Percentiles rank a stretch among this genome's conserved stretches.
These are phyloP conservation scores for Solanum tacnaense DNA, from an alignment of 257 asterid genomes.

Conservation along the genomic window DNA sequence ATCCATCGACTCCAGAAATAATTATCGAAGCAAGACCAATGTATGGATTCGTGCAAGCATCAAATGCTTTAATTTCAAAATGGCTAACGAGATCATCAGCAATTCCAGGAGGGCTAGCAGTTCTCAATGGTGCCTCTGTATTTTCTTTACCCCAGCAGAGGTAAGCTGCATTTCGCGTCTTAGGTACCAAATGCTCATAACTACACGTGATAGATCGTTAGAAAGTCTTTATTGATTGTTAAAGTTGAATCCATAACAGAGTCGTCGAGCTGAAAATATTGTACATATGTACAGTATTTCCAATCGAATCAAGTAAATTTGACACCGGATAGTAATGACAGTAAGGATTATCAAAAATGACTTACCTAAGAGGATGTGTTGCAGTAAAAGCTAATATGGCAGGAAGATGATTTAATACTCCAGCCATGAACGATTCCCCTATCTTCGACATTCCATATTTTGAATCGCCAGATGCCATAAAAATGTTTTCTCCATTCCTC, in stretches of 20 bases:
- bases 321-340: neutral
- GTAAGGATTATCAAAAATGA: neutral
- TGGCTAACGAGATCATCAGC: conserved; percentile 61
- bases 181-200: conserved; percentile 86
- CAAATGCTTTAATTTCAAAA: conserved; percentile 72
- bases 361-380: conserved; percentile 76
- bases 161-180: conserved; percentile 91
- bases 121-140: conserved; percentile 73
- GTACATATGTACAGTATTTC: neutral
- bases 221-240: neutral
- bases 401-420: conserved; percentile 84
- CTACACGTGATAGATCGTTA: conserved; percentile 21
- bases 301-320: neutral
- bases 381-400: conserved; percentile 85
- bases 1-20: conserved; percentile 75
- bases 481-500: conserved; percentile 60
- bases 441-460: conserved; percentile 60
- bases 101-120: conserved; percentile 83
- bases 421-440: conserved; percentile 96
- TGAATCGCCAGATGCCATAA: conserved; percentile 42
- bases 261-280: neutral
- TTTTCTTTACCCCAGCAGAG: conserved; percentile 92
- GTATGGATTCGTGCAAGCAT: conserved; percentile 83
- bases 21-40: conserved; percentile 69
- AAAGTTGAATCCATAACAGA: neutral